Conservation (phyloP, 2,329 filamentous ascomycete species). For the Fusarium chuoi region DNA sequence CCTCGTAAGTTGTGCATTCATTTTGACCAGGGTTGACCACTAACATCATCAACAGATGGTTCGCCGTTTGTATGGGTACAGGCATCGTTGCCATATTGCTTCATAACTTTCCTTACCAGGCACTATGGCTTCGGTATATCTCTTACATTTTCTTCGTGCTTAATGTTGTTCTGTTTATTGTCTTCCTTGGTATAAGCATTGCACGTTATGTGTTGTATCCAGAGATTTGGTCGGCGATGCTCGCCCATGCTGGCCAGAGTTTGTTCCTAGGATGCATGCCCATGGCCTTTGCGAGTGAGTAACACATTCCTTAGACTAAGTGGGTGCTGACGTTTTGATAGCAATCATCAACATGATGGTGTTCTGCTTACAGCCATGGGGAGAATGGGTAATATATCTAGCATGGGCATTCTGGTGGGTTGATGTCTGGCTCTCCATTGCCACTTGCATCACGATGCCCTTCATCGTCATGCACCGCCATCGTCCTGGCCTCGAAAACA, state of each 20-base stretch:
- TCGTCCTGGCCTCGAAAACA: slow-evolving; percentile 61
- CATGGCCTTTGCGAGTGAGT: slow-evolving; percentile 71
- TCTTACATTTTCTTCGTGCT: slow-evolving; percentile 69
- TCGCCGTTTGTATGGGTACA: slow-evolving; percentile 72
- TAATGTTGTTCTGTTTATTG: slow-evolving; percentile 67
- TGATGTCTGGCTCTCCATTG: slow-evolving; percentile 62
- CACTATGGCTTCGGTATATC: slow-evolving; percentile 66
- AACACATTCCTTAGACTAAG: neutral
- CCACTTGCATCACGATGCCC: slow-evolving; percentile 64
- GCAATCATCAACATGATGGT: slow-evolving; percentile 73
- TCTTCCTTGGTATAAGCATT: slow-evolving; percentile 64
- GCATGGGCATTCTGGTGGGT: slow-evolving; percentile 70
- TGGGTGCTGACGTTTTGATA: slow-evolving; percentile 26
- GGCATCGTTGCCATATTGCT: slow-evolving; percentile 74
- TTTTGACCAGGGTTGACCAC: neutral
- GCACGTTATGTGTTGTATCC: slow-evolving; percentile 74
- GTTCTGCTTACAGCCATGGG: slow-evolving; percentile 71
- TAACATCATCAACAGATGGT: slow-evolving; percentile 58
- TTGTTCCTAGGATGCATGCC: slow-evolving; percentile 76
- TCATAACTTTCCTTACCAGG: slow-evolving; percentile 69
- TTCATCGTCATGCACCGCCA: slow-evolving; percentile 64
- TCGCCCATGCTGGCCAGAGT: slow-evolving; percentile 72
- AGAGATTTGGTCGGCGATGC: slow-evolving; percentile 72
- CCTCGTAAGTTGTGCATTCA: slow-evolving; percentile 55
- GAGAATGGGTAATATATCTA: slow-evolving; percentile 63